These are phyloP conservation scores for Rosellinia necatrix DNA, from an alignment of 2,329 filamentous ascomycete genomes.

Conservation along the genomic window DNA sequence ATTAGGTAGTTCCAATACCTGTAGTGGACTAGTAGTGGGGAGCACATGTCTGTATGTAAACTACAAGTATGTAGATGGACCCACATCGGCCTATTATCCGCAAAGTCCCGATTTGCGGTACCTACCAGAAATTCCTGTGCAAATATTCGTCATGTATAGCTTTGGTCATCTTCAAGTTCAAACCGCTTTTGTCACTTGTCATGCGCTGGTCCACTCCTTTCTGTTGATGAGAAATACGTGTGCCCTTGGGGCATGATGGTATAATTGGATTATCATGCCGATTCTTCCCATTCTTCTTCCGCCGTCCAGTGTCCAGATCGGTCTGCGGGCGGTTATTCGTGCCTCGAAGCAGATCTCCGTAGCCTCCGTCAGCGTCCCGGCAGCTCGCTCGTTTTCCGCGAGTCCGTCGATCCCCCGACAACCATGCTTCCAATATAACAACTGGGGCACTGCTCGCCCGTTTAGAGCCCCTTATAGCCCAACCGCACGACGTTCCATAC, in stretches of 20 bases:
- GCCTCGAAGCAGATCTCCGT: slow-evolving; percentile 31
- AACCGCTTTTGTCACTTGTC: not conserved
- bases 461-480: slow-evolving; percentile 5
- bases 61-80: not conserved
- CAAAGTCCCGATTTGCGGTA: slow-evolving; percentile 1
- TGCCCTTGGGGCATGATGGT: slow-evolving; percentile 34
- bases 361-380: slow-evolving; percentile 19
- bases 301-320: slow-evolving; percentile 39
- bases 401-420: slow-evolving; percentile 8
- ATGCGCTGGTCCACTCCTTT: slow-evolving; percentile 10
- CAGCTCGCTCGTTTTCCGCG: slow-evolving; percentile 32
- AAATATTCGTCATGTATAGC: too few relatives aligned
- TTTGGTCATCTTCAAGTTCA: not conserved
- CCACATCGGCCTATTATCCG: slow-evolving; percentile 20
- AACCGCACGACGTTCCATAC: slow-evolving; percentile 19
- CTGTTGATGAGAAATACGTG: slow-evolving; percentile 8
- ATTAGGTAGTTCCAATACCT: too few relatives aligned
- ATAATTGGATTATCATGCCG: slow-evolving; percentile 38
- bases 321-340: slow-evolving; percentile 38
- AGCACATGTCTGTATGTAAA: too few relatives aligned
- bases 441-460: slow-evolving; percentile 19
- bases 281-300: slow-evolving; percentile 34
- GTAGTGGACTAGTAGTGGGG: too few relatives aligned
- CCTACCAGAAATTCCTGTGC: slow-evolving; percentile 19
- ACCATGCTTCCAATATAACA: slow-evolving; percentile 33